Evolutionary conservation across 768 basidiomycete species (phyloP).

Genomic region (Rhodosporidiobolus sp.): DNA sequence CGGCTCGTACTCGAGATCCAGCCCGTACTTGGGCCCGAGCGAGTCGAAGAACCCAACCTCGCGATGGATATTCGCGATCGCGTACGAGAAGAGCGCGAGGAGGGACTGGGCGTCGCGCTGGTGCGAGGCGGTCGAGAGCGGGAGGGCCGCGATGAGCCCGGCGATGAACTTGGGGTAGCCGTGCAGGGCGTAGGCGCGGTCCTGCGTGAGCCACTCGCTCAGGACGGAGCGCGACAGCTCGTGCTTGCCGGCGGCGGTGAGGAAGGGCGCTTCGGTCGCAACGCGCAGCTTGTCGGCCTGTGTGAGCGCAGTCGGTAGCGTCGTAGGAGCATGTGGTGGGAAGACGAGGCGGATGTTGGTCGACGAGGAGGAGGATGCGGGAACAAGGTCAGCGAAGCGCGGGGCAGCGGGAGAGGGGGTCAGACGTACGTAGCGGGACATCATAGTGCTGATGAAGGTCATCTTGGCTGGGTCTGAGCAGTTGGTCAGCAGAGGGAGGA

Average conservation of each 20-base stretch:
- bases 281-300: slow-evolving; percentile 39
- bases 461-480: neutral
- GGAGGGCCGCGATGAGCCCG: slow-evolving; percentile 62
- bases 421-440: slow-evolving; percentile 22
- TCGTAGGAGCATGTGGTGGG: no score
- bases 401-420: neutral
- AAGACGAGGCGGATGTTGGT: neutral
- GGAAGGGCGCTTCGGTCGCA: slow-evolving; percentile 61
- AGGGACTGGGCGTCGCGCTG: slow-evolving; percentile 8
- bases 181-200: slow-evolving; percentile 68
- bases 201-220: slow-evolving; percentile 66
- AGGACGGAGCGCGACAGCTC: slow-evolving; percentile 56
- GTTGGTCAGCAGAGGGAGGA: neutral
- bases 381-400: neutral
- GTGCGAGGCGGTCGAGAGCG: slow-evolving; percentile 45
- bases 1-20: slow-evolving; percentile 48
- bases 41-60: slow-evolving; percentile 63
- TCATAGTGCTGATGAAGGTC: slow-evolving; percentile 19
- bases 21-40: slow-evolving; percentile 53
- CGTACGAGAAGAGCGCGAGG: slow-evolving; percentile 26
- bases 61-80: slow-evolving; percentile 55
- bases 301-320: neutral
- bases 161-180: slow-evolving; percentile 71
- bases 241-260: slow-evolving; percentile 59
- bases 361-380: neutral